Conservation (phyloP, 148 eudicot genomes). For the Polygonum aviculare region DNA sequence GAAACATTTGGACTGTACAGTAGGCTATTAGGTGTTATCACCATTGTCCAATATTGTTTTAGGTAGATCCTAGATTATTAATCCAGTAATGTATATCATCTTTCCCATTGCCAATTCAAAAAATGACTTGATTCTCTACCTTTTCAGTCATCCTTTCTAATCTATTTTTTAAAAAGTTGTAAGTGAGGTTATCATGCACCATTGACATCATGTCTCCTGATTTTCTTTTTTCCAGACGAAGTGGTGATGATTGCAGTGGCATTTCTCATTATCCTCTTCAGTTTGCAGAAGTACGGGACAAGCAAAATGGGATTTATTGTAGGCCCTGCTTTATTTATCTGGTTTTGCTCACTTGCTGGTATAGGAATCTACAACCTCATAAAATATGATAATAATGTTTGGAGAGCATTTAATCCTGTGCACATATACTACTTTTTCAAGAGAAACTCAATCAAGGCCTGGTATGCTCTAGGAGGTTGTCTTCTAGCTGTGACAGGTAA, state of each 20-base stretch:
- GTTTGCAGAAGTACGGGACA: slow-evolving; percentile 87
- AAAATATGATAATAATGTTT: slow-evolving; percentile 66
- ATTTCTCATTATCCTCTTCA: slow-evolving; percentile 77
- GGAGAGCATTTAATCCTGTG: slow-evolving; percentile 86
- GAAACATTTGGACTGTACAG: not conserved
- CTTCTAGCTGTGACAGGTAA: slow-evolving; percentile 91
- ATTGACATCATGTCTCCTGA: not conserved
- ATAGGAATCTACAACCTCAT: slow-evolving; percentile 87
- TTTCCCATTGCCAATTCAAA: not conserved
- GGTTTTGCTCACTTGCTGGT: slow-evolving; percentile 89
- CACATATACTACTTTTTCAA: slow-evolving; percentile 83
- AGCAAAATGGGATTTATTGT: slow-evolving; percentile 92
- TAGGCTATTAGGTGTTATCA: not conserved
- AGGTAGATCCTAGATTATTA: not conserved
- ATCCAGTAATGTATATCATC: not conserved
- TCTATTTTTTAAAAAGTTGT: too few species aligned
- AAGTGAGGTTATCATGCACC: not conserved
- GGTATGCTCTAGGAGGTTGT: slow-evolving; percentile 98
- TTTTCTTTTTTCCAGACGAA: slow-evolving; percentile 49
- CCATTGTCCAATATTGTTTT: not conserved
- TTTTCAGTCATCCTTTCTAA: not conserved
- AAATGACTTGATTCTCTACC: not conserved
- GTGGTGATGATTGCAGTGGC: slow-evolving; percentile 85
- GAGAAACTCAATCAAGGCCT: slow-evolving; percentile 77
- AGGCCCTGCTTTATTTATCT: slow-evolving; percentile 90